Percentiles rank a stretch among this genome's conserved stretches.
These are phyloP conservation scores for Penicillium sp. DNA, from an alignment of 2,329 filamentous ascomycete genomes.

Conservation along the genomic window DNA sequence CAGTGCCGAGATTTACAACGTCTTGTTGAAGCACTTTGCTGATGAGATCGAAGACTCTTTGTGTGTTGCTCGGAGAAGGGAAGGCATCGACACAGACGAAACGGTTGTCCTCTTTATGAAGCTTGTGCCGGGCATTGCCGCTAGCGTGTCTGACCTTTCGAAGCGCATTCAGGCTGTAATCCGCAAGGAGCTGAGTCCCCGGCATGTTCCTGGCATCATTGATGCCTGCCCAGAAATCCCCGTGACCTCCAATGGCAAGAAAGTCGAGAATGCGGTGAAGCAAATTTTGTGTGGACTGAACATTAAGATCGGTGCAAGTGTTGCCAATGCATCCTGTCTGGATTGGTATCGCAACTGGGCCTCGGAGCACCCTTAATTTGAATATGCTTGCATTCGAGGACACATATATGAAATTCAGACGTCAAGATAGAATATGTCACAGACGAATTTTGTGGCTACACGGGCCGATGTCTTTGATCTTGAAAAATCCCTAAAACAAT, in stretches of 20 bases:
- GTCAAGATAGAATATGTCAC: neutral
- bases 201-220: constrained; percentile 83
- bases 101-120: constrained; percentile 86
- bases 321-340: constrained; percentile 85
- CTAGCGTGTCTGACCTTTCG: constrained; percentile 59
- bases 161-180: constrained; percentile 65
- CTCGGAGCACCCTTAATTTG: constrained; percentile 43
- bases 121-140: constrained; percentile 50
- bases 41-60: constrained; percentile 78
- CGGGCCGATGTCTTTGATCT: no score
- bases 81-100: constrained; percentile 72
- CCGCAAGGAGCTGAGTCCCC: constrained; percentile 74
- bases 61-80: constrained; percentile 74
- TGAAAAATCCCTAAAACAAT: neutral
- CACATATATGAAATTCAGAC: neutral
- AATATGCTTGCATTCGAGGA: neutral
- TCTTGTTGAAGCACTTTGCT: constrained; percentile 80
- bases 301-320: constrained; percentile 85
- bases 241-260: constrained; percentile 92
- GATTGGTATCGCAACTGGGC: constrained; percentile 87
- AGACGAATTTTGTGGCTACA: neutral
- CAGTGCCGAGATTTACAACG: constrained; percentile 92
- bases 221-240: constrained; percentile 85
- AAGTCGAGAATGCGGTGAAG: constrained; percentile 96
- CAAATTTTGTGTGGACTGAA: constrained; percentile 87